Percentiles rank a stretch among this genome's conserved stretches.
Evolutionary conservation across 2,329 filamentous ascomycete genomes (phyloP).

Genomic region (Paecilomyces sp.): DNA sequence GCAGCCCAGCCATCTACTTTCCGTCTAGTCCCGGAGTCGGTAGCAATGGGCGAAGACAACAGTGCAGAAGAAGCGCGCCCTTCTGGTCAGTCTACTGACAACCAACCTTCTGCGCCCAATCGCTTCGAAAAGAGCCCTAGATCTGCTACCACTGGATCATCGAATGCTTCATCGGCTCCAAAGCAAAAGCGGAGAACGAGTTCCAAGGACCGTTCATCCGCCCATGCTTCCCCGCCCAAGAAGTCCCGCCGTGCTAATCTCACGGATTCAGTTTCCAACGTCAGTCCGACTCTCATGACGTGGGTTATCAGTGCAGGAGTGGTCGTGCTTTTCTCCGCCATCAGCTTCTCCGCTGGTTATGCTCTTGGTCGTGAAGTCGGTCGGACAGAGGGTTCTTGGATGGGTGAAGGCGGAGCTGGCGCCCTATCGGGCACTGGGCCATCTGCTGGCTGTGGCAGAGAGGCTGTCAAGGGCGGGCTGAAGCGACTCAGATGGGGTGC

Average conservation of each 20-base stretch:
- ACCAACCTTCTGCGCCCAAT: constrained; percentile 10
- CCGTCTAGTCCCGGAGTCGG: constrained; percentile 54
- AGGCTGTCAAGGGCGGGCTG: constrained; percentile 38
- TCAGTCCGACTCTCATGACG: constrained; percentile 55
- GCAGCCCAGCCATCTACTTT: constrained; percentile 45
- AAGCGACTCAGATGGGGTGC: constrained; percentile 37
- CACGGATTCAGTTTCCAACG: constrained; percentile 24
- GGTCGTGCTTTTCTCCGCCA: constrained; percentile 56
- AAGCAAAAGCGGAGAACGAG: constrained; percentile 26
- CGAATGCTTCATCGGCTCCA: constrained; percentile 7
- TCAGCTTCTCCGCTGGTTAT: constrained; percentile 60
- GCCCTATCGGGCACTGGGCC: constrained; percentile 19
- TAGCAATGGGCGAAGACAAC: constrained; percentile 43
- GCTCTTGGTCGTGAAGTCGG: constrained; percentile 54
- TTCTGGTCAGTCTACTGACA: constrained; percentile 12
- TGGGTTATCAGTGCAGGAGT: constrained; percentile 61
- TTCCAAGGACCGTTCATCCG: constrained; percentile 29
- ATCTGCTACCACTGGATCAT: constrained; percentile 11
- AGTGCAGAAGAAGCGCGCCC: constrained; percentile 15
- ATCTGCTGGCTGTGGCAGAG: constrained; percentile 36
- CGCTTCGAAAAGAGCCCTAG: constrained; percentile 17
- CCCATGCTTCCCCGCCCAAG: constrained; percentile 22
- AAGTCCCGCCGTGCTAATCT: constrained; percentile 26
- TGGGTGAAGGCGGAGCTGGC: constrained; percentile 16
- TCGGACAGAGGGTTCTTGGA: constrained; percentile 38